These are phyloP conservation scores for Entelexis paramagnoliae DNA, from an alignment of 1,139 yeast genomes.

Conservation along the genomic window DNA sequence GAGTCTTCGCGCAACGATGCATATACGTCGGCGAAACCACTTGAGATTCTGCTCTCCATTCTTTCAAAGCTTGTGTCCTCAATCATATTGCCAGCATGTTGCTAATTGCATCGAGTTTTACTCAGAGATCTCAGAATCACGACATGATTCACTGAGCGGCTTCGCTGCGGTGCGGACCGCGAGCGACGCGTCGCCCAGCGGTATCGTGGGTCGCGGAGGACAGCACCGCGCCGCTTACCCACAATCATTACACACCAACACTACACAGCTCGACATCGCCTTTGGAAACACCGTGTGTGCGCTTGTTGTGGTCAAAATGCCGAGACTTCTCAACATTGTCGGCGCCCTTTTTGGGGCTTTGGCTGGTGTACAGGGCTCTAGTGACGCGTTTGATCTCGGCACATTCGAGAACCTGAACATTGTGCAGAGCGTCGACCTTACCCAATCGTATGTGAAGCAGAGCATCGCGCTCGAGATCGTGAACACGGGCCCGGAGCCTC, in stretches of 20 bases:
- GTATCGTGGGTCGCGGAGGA: not conserved
- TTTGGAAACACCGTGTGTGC: not conserved
- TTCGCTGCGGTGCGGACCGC: no score
- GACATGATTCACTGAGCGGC: no score
- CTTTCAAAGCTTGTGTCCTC: not conserved
- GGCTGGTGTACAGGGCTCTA: not conserved
- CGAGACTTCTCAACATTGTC: not conserved
- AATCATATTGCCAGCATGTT: not conserved
- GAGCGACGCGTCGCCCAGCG: not conserved
- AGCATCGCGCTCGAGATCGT: conserved; percentile 44
- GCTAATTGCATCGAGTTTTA: no score
- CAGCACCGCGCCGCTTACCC: not conserved
- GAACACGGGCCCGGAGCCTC: conserved; percentile 51
- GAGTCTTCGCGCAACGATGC: not conserved
- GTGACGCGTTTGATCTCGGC: conserved; percentile 5
- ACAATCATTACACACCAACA: not conserved
- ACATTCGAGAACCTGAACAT: conserved; percentile 29
- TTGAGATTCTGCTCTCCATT: not conserved
- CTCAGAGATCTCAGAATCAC: no score
- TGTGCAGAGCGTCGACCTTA: conserved; percentile 44
- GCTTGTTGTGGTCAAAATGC: not conserved
- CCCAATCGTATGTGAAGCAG: conserved; percentile 59
- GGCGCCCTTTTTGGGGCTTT: not conserved
- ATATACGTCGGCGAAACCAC: not conserved
- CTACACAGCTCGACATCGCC: not conserved